These are phyloP conservation scores for Chrysosporium keratinophilum DNA, from an alignment of 2,329 filamentous ascomycete species.

Conservation along the genomic window DNA sequence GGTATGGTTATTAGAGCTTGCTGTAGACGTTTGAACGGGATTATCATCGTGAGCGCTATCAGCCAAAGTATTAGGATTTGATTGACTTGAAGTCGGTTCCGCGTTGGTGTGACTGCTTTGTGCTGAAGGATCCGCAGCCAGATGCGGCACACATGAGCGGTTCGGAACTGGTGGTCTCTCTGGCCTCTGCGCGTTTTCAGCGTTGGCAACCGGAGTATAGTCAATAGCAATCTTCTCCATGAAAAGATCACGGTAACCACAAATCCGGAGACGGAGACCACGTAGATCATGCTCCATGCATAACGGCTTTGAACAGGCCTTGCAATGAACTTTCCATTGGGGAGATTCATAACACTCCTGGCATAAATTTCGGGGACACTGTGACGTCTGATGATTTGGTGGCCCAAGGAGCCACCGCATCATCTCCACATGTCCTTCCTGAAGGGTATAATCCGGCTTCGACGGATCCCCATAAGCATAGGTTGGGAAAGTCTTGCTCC, in stretches of 20 bases:
- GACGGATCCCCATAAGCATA: constrained; percentile 34
- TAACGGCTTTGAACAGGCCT: constrained; percentile 46
- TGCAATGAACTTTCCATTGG: constrained; percentile 51
- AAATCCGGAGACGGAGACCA: constrained; percentile 46
- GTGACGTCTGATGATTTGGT: constrained; percentile 37
- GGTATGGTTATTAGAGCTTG: constrained; percentile 27
- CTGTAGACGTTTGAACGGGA: background rate
- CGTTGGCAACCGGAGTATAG: constrained; percentile 18
- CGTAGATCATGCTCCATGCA: constrained; percentile 52
- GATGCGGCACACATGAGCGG: background rate
- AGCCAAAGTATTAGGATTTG: background rate
- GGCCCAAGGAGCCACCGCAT: constrained; percentile 41
- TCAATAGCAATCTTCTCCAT: constrained; percentile 39
- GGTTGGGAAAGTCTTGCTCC: constrained; percentile 33
- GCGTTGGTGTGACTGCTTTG: background rate
- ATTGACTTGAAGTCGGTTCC: background rate
- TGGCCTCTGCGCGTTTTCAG: background rate
- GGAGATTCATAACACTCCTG: constrained; percentile 49
- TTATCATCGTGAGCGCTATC: background rate
- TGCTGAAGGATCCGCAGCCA: background rate
- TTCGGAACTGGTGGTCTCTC: background rate
- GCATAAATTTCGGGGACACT: constrained; percentile 47
- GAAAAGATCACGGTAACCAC: constrained; percentile 46
- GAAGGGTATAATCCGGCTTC: constrained; percentile 31
- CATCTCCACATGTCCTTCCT: constrained; percentile 34